Conservation (phyloP, 2,329 filamentous ascomycete genomes). For the Triangularia verruculosa region DNA sequence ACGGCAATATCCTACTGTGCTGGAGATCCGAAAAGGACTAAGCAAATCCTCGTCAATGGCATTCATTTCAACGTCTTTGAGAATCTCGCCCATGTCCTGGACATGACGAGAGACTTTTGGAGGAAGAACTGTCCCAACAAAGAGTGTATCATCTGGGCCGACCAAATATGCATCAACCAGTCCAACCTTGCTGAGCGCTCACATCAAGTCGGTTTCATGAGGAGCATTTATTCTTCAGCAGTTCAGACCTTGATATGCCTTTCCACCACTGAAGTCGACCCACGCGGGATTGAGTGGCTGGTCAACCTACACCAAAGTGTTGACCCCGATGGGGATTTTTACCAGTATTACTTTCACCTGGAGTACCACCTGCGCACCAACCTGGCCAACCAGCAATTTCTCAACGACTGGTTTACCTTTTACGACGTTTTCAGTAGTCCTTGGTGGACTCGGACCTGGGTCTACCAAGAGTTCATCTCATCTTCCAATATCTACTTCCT, state of each 20-base stretch:
- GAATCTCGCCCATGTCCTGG: slow-evolving; percentile 13
- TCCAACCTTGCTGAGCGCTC: slow-evolving; percentile 14
- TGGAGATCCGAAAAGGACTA: neutral
- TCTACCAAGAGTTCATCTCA: slow-evolving; percentile 16
- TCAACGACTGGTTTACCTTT: slow-evolving; percentile 9
- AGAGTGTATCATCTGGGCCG: slow-evolving; percentile 12
- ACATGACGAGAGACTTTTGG: slow-evolving; percentile 11
- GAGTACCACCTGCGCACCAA: slow-evolving; percentile 11
- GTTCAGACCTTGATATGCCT: slow-evolving; percentile 10
- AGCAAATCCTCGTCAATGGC: slow-evolving; percentile 5
- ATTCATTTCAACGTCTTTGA: slow-evolving; percentile 11
- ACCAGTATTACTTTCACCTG: slow-evolving; percentile 8
- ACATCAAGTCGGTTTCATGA: slow-evolving; percentile 16
- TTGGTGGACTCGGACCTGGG: slow-evolving; percentile 16
- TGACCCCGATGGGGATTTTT: slow-evolving; percentile 9
- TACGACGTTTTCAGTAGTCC: slow-evolving; percentile 15
- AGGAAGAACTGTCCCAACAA: slow-evolving; percentile 1
- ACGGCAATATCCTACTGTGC: slow-evolving; percentile 14
- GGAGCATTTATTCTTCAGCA: slow-evolving; percentile 11
- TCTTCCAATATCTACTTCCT: slow-evolving; percentile 4
- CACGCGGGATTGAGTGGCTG: slow-evolving; percentile 10
- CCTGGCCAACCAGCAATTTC: neutral
- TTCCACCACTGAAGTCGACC: neutral
- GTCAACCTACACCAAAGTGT: slow-evolving; percentile 3
- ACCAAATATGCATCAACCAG: slow-evolving; percentile 20